Evolutionary conservation across 148 eudicot species (phyloP), one percentile per base, ranked within the genome.

Genomic region (Salicornia ramosissima): DNA sequence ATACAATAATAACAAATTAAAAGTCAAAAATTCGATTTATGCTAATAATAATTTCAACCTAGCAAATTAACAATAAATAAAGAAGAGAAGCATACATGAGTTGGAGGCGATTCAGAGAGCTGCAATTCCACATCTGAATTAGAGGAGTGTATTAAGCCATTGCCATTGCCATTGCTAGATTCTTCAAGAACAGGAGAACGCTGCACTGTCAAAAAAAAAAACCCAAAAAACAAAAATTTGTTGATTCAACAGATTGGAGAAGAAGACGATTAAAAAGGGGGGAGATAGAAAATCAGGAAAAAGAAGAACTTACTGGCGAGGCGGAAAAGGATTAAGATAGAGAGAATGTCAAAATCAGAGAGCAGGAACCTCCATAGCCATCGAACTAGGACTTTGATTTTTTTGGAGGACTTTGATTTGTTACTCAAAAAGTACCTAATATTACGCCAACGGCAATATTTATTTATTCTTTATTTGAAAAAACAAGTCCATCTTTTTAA

Each of bases 251-350:
- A n/a, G n/a, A n/a, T n/a, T n/a, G n/a, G n/a, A n/a, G 15, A 3
- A 69, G 9, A 15, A 26, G 1, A 36, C n/a, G 3, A 24, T 55
- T 22, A 25, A 36, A 68, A n/a, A 34, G 45, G 67, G 58, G 45
- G 43, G 16, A 53, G 64, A 74, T 45, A 58, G 71, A 26, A 51
- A 53, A 29, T 56, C 45, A 50, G 28, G 46, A 63, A 63, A 52
- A n/a, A 47, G 2, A 18, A 10, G 4, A 7, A 36, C 34, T 14
- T 39, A 46, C 22, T 64, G 71, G 24, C 25, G 61, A 6, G 71
- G 75, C 28, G 53, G 53, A 13, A 70, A 71, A 56, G 74, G 73
- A 43, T 69, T 51, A 16, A 65, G 60, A 50, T 54, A 33, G 10
- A 16, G 53, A 39, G 64, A 18, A 22, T n/a, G 21, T 51, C 29